phyloP scores from a whole-genome alignment of 371 early-diverging fungal species.

The Fennellomyces sp. region DNA sequence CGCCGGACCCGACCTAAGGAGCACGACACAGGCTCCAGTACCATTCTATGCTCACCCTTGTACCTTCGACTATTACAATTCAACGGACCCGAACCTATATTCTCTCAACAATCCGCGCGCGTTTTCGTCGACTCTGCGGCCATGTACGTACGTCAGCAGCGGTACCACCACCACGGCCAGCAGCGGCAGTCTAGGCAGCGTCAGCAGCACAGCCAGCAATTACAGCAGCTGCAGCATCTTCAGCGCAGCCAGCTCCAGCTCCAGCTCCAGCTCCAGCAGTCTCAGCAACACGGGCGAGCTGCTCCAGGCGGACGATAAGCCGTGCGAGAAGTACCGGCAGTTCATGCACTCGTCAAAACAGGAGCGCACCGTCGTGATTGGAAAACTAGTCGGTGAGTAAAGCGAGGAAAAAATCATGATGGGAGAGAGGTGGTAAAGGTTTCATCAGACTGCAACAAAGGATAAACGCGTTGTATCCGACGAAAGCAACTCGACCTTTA shows the following conservation, averaged over 20 bases:
- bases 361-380: constrained; percentile 31
- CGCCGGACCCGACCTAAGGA: constrained; percentile 7
- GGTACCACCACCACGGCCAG: constrained; percentile 6
- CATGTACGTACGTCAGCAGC: background rate
- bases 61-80: constrained; percentile 3
- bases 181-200: background rate
- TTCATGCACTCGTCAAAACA: constrained; percentile 24
- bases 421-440: no score
- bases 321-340: constrained; percentile 22
- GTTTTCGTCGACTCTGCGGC: background rate
- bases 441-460: no score
- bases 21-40: constrained; percentile 1
- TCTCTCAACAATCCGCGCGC: constrained; percentile 10
- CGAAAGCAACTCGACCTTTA: no score
- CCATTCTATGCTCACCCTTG: constrained; percentile 9
- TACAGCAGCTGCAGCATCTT: background rate
- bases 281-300: background rate
- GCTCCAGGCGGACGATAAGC: constrained; percentile 12
- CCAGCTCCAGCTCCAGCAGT: background rate
- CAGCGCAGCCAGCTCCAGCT: background rate
- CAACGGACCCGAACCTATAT: constrained; percentile 13
- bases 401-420: no score
- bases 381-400: constrained; percentile 31
- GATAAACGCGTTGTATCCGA: no score
- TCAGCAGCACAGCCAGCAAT: background rate